phyloP scores from a whole-genome alignment of 139 green algal species.

The Chlamydomonas sp. region DNA sequence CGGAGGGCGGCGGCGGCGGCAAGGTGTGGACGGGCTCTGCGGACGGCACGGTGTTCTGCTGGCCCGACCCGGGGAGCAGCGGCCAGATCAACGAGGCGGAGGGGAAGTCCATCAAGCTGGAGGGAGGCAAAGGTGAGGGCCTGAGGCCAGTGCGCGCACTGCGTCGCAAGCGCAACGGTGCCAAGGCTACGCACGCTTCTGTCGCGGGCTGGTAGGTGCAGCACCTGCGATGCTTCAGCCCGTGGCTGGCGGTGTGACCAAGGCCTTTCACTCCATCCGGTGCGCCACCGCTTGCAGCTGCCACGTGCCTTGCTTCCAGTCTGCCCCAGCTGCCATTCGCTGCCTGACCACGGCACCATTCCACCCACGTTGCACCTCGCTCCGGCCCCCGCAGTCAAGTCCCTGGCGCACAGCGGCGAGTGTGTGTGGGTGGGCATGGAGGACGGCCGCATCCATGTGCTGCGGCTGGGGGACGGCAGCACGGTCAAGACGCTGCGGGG shows the following conservation, averaged over 20 bases:
- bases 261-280: no score
- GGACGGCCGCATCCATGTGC: conserved; percentile 49
- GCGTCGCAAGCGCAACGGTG: no score
- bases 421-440: conserved; percentile 62
- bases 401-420: conserved; percentile 30
- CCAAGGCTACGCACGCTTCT: no score
- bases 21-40: conserved; percentile 55
- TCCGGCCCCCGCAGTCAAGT: conserved; percentile 24
- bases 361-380: not conserved
- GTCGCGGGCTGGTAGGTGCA: no score
- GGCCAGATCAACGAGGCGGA: conserved; percentile 48
- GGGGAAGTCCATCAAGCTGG: conserved; percentile 41
- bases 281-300: not conserved
- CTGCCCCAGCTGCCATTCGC: not conserved
- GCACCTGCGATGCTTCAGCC: no score
- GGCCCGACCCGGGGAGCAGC: conserved; percentile 36
- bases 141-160: not conserved
- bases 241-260: no score
- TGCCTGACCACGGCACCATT: not conserved
- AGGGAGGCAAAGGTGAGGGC: conserved; percentile 47
- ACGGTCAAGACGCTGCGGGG: conserved; percentile 27
- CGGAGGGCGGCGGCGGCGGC: not conserved
- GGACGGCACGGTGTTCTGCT: conserved; percentile 53
- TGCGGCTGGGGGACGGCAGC: conserved; percentile 4
- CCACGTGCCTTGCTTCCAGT: not conserved